Conservation (phyloP, 345 rosid genomes). For the Cardamine resedifolia region DNA sequence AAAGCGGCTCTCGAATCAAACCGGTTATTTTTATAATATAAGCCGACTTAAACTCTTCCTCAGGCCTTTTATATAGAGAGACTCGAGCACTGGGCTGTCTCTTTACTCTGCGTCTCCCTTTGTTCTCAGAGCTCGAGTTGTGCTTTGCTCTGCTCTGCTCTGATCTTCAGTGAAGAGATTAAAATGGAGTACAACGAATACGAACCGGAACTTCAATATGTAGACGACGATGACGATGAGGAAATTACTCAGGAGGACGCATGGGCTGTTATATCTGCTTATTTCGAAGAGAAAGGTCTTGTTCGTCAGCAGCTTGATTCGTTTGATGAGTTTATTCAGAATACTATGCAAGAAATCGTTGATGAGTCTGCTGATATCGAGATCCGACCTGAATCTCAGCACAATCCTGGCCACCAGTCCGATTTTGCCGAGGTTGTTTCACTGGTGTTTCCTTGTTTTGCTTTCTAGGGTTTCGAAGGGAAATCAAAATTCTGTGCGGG, state of each 20-base stretch:
- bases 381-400: conserved; percentile 98
- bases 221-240: conserved; percentile 68
- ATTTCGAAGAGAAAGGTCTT: conserved; percentile 92
- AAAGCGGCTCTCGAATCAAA: background rate
- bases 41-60: conserved; percentile 4
- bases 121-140: background rate
- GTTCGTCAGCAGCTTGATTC: conserved; percentile 96
- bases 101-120: background rate
- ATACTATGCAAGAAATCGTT: conserved; percentile 96
- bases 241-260: conserved; percentile 94
- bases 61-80: background rate
- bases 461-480: conserved; percentile 25
- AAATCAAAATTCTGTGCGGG: background rate
- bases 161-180: background rate
- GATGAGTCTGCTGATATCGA: conserved; percentile 91
- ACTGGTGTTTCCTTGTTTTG: background rate
- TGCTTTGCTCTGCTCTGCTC: background rate
- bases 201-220: conserved; percentile 43
- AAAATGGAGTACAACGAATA: conserved; percentile 70
- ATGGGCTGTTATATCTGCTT: conserved; percentile 94
- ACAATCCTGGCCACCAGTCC: conserved; percentile 89
- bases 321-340: conserved; percentile 95
- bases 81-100: conserved; percentile 10
- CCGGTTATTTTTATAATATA: background rate
- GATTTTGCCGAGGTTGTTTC: conserved; percentile 82